Conservation (phyloP, 1,284 basidiomycete species). For the Marasmius sp. region DNA sequence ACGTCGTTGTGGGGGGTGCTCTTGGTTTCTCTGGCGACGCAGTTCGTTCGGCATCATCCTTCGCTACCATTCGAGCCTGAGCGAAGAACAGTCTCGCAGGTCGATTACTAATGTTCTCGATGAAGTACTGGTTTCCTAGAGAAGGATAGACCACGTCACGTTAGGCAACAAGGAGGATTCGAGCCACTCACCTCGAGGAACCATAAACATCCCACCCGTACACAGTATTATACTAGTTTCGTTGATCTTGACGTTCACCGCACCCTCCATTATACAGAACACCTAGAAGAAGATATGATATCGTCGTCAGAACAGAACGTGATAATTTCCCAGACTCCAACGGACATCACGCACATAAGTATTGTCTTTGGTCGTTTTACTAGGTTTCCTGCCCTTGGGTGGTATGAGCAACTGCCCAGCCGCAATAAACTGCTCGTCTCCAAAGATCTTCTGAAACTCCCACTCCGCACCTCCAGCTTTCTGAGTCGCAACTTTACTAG, state of each 20-base stretch:
- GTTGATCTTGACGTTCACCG: constrained; percentile 84
- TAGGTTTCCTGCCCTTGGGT: constrained; percentile 76
- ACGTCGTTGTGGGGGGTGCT: background rate
- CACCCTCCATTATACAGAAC: constrained; percentile 87
- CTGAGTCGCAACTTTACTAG: constrained; percentile 61
- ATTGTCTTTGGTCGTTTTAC: constrained; percentile 91
- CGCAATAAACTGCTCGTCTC: constrained; percentile 90
- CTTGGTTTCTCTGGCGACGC: background rate
- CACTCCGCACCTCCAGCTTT: constrained; percentile 67
- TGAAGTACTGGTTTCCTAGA: constrained; percentile 82
- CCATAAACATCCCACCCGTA: constrained; percentile 85
- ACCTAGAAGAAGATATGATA: constrained; percentile 63
- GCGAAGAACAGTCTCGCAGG: background rate
- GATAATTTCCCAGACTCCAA: background rate
- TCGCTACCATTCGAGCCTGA: background rate
- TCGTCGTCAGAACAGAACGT: background rate
- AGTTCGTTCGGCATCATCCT: background rate
- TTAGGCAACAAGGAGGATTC: background rate
- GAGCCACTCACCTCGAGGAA: constrained; percentile 76
- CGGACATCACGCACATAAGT: constrained; percentile 74
- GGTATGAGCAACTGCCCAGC: constrained; percentile 87
- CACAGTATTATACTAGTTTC: constrained; percentile 77
- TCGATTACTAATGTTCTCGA: background rate
- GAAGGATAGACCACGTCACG: background rate
- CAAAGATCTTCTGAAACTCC: constrained; percentile 92